Conservation (phyloP, 2,329 filamentous ascomycete species). For the Albifimbria verrucaria region DNA sequence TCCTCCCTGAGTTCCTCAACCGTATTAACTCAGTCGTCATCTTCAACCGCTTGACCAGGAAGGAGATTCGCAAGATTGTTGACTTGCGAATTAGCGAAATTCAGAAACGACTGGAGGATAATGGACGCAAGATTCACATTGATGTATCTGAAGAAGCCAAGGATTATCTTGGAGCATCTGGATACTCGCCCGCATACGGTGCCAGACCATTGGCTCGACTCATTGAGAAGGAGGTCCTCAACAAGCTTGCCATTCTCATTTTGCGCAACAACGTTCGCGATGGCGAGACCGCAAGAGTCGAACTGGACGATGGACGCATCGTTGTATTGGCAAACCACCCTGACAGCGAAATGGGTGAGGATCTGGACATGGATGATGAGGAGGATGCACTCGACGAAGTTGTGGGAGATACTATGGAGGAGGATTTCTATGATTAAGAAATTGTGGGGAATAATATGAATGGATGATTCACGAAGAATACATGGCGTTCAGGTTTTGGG, state of each 20-base stretch:
- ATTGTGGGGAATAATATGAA: neutral
- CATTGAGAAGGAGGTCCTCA: conserved; percentile 96
- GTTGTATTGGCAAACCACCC: conserved; percentile 78
- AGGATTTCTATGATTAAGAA: conserved; percentile 47
- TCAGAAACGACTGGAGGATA: conserved; percentile 82
- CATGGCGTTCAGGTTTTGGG: neutral
- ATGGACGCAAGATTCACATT: conserved; percentile 82
- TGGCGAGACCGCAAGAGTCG: conserved; percentile 77
- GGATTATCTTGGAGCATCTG: conserved; percentile 86
- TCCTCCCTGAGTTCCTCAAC: conserved; percentile 97
- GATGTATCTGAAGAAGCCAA: conserved; percentile 81
- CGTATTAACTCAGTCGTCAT: conserved; percentile 95
- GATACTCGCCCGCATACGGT: conserved; percentile 94
- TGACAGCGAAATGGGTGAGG: conserved; percentile 58
- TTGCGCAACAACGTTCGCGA: conserved; percentile 81
- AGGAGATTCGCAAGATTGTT: conserved; percentile 92
- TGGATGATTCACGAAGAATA: conserved; percentile 2
- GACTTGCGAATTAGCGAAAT: conserved; percentile 86
- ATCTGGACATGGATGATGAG: conserved; percentile 69
- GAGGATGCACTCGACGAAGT: conserved; percentile 73
- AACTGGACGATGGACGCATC: conserved; percentile 76
- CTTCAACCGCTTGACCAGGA: conserved; percentile 91
- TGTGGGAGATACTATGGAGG: conserved; percentile 57
- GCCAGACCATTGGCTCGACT: conserved; percentile 83
- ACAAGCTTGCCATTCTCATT: conserved; percentile 87